A percentile compares a stretch with the other conserved stretches of the same genome.
Evolutionary conservation across 2,329 filamentous ascomycete genomes (phyloP).

Genomic region (Lecanicillium sp.): DNA sequence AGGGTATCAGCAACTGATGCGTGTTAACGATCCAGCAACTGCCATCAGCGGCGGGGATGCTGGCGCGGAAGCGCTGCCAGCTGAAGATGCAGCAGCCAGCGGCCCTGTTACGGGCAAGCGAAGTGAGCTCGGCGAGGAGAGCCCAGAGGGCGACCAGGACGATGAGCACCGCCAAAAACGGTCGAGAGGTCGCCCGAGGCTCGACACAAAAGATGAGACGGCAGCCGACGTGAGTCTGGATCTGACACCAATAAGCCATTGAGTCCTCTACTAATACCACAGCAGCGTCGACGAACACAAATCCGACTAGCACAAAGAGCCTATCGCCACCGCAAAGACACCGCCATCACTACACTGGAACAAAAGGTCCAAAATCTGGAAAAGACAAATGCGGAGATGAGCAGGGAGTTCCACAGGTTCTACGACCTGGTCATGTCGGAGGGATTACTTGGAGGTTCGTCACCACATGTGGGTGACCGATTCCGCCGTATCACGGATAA

Average conservation of each 20-base stretch:
- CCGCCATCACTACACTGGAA: slow-evolving; percentile 66
- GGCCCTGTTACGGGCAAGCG: slow-evolving; percentile 5
- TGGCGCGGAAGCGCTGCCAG: not conserved
- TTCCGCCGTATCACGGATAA: slow-evolving; percentile 50
- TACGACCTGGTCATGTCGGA: slow-evolving; percentile 53
- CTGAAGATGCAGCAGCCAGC: not conserved
- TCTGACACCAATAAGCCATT: too few relatives aligned
- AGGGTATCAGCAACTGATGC: too few relatives aligned
- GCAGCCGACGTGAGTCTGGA: slow-evolving; percentile 63
- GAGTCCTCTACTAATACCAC: slow-evolving; percentile 14
- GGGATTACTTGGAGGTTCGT: slow-evolving; percentile 48
- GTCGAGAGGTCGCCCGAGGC: slow-evolving; percentile 63
- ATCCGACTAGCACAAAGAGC: slow-evolving; percentile 81
- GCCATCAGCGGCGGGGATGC: too few relatives aligned
- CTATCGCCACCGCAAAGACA: slow-evolving; percentile 79
- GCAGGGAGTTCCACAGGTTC: slow-evolving; percentile 59
- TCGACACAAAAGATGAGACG: slow-evolving; percentile 71
- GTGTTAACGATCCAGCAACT: too few relatives aligned
- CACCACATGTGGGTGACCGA: slow-evolving; percentile 45
- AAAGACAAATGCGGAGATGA: slow-evolving; percentile 65
- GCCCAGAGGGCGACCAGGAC: slow-evolving; percentile 17
- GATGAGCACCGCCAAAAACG: slow-evolving; percentile 48
- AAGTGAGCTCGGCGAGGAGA: slow-evolving; percentile 17
- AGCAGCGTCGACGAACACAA: slow-evolving; percentile 71
- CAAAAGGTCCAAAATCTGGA: slow-evolving; percentile 63